phyloP scores from a whole-genome alignment of 805 yeast genomes.

The Lachancea lanzarotensis region DNA sequence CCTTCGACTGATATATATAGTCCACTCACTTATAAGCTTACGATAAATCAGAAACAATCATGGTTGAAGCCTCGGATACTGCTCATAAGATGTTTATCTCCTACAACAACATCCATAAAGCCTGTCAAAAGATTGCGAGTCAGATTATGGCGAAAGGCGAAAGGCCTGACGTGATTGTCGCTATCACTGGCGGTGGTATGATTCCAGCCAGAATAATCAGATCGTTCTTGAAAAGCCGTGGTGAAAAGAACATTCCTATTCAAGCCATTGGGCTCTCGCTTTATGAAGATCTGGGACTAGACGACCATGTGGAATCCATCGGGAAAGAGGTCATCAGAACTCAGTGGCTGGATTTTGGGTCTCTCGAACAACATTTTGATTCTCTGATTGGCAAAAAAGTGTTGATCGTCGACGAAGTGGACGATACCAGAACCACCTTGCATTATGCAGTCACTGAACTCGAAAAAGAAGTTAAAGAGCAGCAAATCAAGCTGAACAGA shows the following conservation, averaged over 20 bases:
- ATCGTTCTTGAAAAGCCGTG: constrained; percentile 52
- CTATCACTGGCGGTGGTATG: constrained; percentile 71
- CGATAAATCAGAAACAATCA: neutral
- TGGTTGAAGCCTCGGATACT: constrained; percentile 7
- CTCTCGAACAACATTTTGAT: constrained; percentile 60
- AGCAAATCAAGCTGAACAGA: constrained; percentile 55
- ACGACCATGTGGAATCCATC: constrained; percentile 40
- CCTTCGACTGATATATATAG: too few relatives aligned
- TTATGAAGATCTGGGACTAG: constrained; percentile 50
- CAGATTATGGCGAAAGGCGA: constrained; percentile 38
- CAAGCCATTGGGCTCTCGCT: constrained; percentile 64
- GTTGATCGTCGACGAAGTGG: constrained; percentile 84
- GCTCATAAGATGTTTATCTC: constrained; percentile 54
- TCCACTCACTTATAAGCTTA: neutral
- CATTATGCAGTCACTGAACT: constrained; percentile 78
- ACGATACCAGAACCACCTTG: constrained; percentile 84
- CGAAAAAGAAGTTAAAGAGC: constrained; percentile 48
- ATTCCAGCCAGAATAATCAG: constrained; percentile 63
- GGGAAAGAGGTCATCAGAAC: constrained; percentile 82
- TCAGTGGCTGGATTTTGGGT: constrained; percentile 84
- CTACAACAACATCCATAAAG: constrained; percentile 75
- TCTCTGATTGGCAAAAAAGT: constrained; percentile 76
- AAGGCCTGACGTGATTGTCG: constrained; percentile 52
- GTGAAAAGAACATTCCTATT: constrained; percentile 60
- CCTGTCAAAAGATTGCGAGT: constrained; percentile 63